Evolutionary conservation across 2,329 filamentous ascomycete genomes (phyloP).

Genomic region (Canariomyces notabilis): DNA sequence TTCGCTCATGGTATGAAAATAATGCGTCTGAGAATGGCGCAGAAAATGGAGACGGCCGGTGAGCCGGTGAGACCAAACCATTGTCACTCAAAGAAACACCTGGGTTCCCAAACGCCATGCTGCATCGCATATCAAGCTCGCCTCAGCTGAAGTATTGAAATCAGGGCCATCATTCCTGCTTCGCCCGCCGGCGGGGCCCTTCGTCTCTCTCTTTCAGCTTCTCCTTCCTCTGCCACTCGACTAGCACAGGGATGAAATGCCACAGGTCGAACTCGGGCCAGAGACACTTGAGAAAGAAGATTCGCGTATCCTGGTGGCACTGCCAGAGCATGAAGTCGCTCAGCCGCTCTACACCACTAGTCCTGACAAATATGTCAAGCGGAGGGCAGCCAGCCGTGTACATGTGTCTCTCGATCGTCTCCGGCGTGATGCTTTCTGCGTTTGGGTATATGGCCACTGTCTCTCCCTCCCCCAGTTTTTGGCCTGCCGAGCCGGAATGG

Average conservation of each 20-base stretch:
- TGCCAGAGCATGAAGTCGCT: constrained; percentile 99
- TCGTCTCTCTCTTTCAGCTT: constrained; percentile 53
- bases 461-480: constrained; percentile 31
- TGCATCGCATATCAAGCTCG: background rate
- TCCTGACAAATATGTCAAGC: constrained; percentile 84
- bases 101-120: background rate
- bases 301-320: constrained; percentile 84
- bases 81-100: no score
- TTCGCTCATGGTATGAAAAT: no score
- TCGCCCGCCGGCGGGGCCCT: constrained; percentile 33
- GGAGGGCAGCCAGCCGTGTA: constrained; percentile 84
- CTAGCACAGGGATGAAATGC: constrained; percentile 84
- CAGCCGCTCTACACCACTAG: constrained; percentile 84
- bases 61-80: no score
- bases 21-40: no score
- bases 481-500: constrained; percentile 48
- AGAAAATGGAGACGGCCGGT: no score
- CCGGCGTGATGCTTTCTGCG: constrained; percentile 78
- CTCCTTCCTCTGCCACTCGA: constrained; percentile 78
- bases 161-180: constrained; percentile 25
- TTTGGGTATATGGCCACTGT: constrained; percentile 52
- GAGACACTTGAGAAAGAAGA: constrained; percentile 85
- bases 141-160: background rate
- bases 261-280: constrained; percentile 97
- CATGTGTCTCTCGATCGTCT: constrained; percentile 79